These are phyloP conservation scores for Notholithocarpus densiflorus DNA, from an alignment of 306 rosid species.

Conservation along the genomic window DNA sequence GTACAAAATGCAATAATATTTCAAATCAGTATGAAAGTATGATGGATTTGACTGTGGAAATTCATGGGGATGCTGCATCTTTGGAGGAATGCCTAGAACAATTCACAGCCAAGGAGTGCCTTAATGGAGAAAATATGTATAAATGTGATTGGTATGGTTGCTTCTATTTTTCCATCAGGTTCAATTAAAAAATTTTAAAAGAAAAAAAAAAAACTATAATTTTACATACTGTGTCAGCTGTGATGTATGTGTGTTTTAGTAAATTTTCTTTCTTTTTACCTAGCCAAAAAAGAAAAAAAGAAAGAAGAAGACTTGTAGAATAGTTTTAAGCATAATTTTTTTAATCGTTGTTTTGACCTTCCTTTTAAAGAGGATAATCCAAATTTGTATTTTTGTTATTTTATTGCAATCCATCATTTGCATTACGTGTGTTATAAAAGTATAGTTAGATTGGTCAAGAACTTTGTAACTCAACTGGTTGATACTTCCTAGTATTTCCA, in stretches of 20 bases:
- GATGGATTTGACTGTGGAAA: conserved; percentile 99
- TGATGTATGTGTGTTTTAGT: neutral
- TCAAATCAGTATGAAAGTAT: conserved; percentile 90
- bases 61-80: conserved; percentile 91
- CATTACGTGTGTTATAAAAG: neutral
- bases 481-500: too few species aligned
- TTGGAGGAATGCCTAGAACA: conserved; percentile 95
- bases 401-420: neutral
- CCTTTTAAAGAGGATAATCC: neutral
- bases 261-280: neutral
- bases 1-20: conserved; percentile 69
- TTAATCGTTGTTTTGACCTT: neutral
- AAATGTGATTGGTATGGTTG: conserved; percentile 88
- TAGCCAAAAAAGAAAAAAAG: too few species aligned
- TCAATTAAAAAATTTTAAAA: neutral
- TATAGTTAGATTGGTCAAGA: neutral
- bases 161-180: conserved; percentile 11
- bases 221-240: neutral
- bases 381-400: neutral
- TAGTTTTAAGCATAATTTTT: neutral
- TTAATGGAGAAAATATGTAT: conserved; percentile 93
- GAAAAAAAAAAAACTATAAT: neutral
- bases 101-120: conserved; percentile 79
- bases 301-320: neutral
- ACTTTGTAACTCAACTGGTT: too few species aligned